Evolutionary conservation across 345 rosid species (phyloP), one percentile per base, ranked within the genome.

Genomic region (Gossypium longicalyx): DNA sequence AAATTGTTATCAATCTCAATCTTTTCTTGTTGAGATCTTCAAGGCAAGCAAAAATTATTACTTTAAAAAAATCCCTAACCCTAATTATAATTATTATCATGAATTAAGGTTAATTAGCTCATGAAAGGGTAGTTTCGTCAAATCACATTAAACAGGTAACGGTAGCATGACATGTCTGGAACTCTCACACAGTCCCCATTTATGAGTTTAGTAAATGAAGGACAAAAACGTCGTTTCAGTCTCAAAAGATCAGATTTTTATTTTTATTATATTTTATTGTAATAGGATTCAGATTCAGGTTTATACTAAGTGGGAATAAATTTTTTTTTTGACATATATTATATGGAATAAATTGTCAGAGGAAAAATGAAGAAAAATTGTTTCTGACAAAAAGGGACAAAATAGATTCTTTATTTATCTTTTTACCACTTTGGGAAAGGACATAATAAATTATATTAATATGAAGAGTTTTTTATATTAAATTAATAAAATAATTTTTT

Each of bases 141-240:
- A 51, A 27, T 7, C 47, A 16, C 13, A 9, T 16, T 4, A 20
- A 72, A 77, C 71, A 44, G 16, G 77, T 49, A 77, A 71, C 77
- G 73, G 85, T 6, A 61, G 79, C 41, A 54, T 15, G 72, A 61
- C 61, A 38, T 23, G 77, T 17, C 68, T 3, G 34, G n/a, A 2
- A 52, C 58, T 47, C 54, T 23, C 25, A 34, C 3, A 1, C 10
- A 9, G 68, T 73, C 57, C 10, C 20, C 1, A 4, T 15, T 52
- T 17, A 27, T 17, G n/a, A 68, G 71, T 23, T 10, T 9, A 17
- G 17, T 29, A 52, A 52, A 8, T n/a, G 48, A 70, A n/a, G 60
- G 61, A 25, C 2, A 52, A 27, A 29, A 12, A 10, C 5, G 73
- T 52, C 13, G 16, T 51, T 69, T 17, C 17, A 51, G 0, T 9